Percentiles rank a stretch among this genome's conserved stretches.
Evolutionary conservation across 2,329 filamentous ascomycete species (phyloP).

Genomic region (Pseudogymnoascus sp.): DNA sequence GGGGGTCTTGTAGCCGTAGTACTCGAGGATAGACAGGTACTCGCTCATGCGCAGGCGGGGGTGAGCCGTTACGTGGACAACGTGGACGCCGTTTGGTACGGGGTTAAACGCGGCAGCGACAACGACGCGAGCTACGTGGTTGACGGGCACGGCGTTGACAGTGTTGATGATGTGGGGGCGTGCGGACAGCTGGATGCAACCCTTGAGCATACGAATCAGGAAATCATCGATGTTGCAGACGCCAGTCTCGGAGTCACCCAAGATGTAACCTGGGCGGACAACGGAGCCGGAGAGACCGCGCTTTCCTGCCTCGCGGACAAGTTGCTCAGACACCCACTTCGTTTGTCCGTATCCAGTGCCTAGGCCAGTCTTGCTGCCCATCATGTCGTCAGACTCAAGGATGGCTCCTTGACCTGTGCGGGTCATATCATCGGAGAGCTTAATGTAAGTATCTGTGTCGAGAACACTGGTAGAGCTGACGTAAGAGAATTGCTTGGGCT

Average conservation of each 20-base stretch:
- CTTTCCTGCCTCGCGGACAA: constrained; percentile 70
- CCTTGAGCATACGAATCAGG: constrained; percentile 77
- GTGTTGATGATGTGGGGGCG: constrained; percentile 77
- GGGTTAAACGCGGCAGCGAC: constrained; percentile 63
- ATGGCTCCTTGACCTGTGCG: constrained; percentile 57
- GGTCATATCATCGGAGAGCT: constrained; percentile 57
- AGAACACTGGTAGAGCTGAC: constrained; percentile 76
- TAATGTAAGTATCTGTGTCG: constrained; percentile 73
- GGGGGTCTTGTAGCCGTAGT: constrained; percentile 64
- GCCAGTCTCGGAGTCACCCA: constrained; percentile 64
- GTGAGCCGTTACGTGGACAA: constrained; percentile 72
- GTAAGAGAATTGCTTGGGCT: constrained; percentile 72
- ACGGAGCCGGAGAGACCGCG: constrained; percentile 70
- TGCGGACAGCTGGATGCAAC: constrained; percentile 68
- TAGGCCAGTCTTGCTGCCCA: constrained; percentile 67
- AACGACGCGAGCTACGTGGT: constrained; percentile 74
- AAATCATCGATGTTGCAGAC: constrained; percentile 82
- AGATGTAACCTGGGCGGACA: constrained; percentile 77
- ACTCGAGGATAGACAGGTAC: constrained; percentile 59
- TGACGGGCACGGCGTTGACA: constrained; percentile 82
- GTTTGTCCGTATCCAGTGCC: constrained; percentile 84
- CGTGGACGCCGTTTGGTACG: constrained; percentile 35
- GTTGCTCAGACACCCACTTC: constrained; percentile 68
- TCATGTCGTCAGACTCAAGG: constrained; percentile 68
- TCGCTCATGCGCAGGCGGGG: constrained; percentile 70